A percentile compares a stretch with the other conserved stretches of the same genome.
phyloP scores from a whole-genome alignment of 148 eudicot genomes.

The Agrostemma githago region DNA sequence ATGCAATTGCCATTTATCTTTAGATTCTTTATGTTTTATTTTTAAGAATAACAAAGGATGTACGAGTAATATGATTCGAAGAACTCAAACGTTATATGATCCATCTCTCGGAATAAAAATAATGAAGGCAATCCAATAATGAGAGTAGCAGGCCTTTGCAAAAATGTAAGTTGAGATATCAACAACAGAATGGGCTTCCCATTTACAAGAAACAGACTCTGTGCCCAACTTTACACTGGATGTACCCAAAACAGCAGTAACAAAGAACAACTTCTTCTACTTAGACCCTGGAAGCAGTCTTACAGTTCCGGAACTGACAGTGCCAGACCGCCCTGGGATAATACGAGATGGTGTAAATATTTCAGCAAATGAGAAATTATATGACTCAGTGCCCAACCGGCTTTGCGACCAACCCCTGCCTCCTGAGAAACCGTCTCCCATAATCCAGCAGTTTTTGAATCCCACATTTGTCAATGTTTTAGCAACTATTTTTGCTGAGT shows the following conservation, averaged over 20 bases:
- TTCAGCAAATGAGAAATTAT: slow-evolving; percentile 55
- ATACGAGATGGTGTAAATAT: slow-evolving; percentile 73
- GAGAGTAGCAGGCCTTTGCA: background rate
- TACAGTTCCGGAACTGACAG: slow-evolving; percentile 40
- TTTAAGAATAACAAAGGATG: no score
- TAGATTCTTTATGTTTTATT: no score
- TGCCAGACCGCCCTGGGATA: slow-evolving; percentile 56
- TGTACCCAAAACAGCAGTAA: slow-evolving; percentile 4
- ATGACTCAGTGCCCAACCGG: slow-evolving; percentile 72
- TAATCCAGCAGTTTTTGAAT: slow-evolving; percentile 72
- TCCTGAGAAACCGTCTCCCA: slow-evolving; percentile 88
- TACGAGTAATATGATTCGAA: no score
- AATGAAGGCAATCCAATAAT: no score
- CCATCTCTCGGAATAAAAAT: no score
- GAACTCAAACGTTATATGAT: no score
- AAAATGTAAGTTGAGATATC: slow-evolving; percentile 4
- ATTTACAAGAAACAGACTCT: slow-evolving; percentile 18
- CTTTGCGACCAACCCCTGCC: slow-evolving; percentile 86
- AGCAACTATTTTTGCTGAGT: slow-evolving; percentile 79
- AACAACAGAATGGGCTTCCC: slow-evolving; percentile 20
- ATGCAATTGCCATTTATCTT: no score
- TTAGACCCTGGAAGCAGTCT: slow-evolving; percentile 70
- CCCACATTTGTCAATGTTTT: slow-evolving; percentile 66
- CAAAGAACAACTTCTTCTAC: slow-evolving; percentile 17
- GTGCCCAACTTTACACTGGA: slow-evolving; percentile 19